Conservation (phyloP, 495 filamentous ascomycete species). For the Neurospora africana region DNA sequence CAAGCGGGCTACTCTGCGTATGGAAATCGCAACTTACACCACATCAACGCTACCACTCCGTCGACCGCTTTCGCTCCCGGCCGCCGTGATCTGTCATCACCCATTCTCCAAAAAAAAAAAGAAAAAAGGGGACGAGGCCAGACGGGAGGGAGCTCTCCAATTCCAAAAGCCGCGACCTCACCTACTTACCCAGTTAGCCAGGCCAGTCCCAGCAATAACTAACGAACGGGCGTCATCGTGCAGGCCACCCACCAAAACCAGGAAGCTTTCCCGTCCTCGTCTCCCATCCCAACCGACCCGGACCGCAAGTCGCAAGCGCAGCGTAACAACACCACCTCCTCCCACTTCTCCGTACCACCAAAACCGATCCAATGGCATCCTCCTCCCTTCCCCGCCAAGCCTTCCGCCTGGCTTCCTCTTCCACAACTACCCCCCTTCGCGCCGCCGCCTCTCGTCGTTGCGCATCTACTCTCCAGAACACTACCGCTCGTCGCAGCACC, state of each 20-base stretch:
- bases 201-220: neutral
- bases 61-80: neutral
- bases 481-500: conserved; percentile 20
- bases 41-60: neutral
- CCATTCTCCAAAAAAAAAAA: neutral
- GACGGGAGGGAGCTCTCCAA: neutral
- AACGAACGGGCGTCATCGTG: conserved; percentile 13
- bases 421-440: conserved; percentile 3
- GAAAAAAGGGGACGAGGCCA: neutral
- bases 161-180: neutral
- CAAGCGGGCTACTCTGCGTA: neutral
- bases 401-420: conserved; percentile 1
- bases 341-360: neutral
- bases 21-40: neutral
- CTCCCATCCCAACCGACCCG: neutral
- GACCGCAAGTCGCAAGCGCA: neutral
- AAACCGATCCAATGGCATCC: neutral
- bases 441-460: conserved; percentile 2
- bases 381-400: neutral
- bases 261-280: conserved; percentile 14
- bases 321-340: neutral
- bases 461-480: neutral
- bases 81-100: neutral
- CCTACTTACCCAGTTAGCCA: neutral
- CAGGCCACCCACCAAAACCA: conserved; percentile 18